phyloP scores from a whole-genome alignment of 352 stramenopile genomes.

The Pythium guiyangense region DNA sequence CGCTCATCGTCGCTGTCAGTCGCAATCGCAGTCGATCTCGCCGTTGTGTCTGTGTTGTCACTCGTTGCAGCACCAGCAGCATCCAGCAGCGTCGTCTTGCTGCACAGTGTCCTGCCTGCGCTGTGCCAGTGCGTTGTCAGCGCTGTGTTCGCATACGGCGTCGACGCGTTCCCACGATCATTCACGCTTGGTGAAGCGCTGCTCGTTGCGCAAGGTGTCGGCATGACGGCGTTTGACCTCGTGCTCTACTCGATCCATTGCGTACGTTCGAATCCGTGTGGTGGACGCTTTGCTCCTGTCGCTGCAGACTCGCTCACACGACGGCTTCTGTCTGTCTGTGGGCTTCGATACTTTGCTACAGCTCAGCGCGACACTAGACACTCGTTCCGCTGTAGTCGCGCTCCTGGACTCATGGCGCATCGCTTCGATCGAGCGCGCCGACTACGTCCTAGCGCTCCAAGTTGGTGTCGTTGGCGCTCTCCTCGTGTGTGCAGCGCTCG shows the following conservation, averaged over 20 bases:
- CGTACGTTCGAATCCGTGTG: no score
- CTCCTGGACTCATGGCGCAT: slow-evolving; percentile 19
- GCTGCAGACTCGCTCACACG: no score
- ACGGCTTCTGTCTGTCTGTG: no score
- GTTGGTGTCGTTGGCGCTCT: slow-evolving; percentile 48
- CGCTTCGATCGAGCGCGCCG: slow-evolving; percentile 27
- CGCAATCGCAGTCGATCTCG: slow-evolving; percentile 31
- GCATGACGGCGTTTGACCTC: slow-evolving; percentile 46
- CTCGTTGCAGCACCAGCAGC: slow-evolving; percentile 12
- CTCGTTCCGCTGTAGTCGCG: slow-evolving; percentile 5
- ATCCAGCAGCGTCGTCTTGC: slow-evolving; percentile 4
- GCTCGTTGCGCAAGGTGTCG: slow-evolving; percentile 56
- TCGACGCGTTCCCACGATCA: slow-evolving; percentile 43
- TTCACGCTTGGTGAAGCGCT: slow-evolving; percentile 75
- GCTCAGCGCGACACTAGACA: slow-evolving; percentile 16
- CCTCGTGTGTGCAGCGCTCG: slow-evolving; percentile 39
- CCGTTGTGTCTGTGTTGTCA: slow-evolving; percentile 27
- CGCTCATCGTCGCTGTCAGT: slow-evolving; percentile 28
- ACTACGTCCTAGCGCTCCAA: slow-evolving; percentile 51
- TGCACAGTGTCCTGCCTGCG: slow-evolving; percentile 27
- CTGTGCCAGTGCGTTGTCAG: slow-evolving; percentile 28
- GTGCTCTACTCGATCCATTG: slow-evolving; percentile 25
- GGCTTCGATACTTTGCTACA: slow-evolving; percentile 8
- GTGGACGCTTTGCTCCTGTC: no score
- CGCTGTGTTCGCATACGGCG: slow-evolving; percentile 31